A percentile compares a stretch with the other conserved stretches of the same genome.
Evolutionary conservation across 495 filamentous ascomycete species (phyloP).

Genomic region (Trichoderma gamsii): DNA sequence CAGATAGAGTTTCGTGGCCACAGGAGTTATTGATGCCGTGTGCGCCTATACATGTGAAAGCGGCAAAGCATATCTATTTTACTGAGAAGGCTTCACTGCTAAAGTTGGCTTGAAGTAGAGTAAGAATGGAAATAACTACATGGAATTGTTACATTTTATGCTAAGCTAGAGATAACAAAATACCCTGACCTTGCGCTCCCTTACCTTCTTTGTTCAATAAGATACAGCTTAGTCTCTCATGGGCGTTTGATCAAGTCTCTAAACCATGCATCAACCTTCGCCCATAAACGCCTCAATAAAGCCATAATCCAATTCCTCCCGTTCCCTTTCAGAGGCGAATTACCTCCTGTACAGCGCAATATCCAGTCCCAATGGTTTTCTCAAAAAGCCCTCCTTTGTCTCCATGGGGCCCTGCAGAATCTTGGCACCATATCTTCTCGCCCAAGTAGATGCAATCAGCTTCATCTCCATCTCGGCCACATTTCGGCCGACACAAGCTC

Average conservation of each 20-base stretch:
- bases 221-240: too few relatives aligned
- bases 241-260: background rate
- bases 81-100: too few relatives aligned
- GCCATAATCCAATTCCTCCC: background rate
- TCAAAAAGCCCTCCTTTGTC: constrained; percentile 81
- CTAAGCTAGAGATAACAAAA: too few relatives aligned
- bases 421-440: constrained; percentile 67
- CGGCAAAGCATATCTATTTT: too few relatives aligned
- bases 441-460: constrained; percentile 71
- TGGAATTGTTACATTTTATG: too few relatives aligned
- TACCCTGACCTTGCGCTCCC: too few relatives aligned
- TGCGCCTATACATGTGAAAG: too few relatives aligned
- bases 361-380: constrained; percentile 72
- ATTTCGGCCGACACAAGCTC: constrained; percentile 77
- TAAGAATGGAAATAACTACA: too few relatives aligned
- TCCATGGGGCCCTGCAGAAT: constrained; percentile 66
- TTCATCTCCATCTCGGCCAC: constrained; percentile 93
- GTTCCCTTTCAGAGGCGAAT: background rate
- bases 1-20: too few relatives aligned
- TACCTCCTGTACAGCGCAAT: constrained; percentile 52
- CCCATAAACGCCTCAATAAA: background rate
- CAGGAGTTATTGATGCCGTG: too few relatives aligned
- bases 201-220: too few relatives aligned
- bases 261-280: background rate
- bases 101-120: too few relatives aligned